These are phyloP conservation scores for Poteriospumella lacustris DNA, from an alignment of 108 stramenopile genomes.

Conservation along the genomic window DNA sequence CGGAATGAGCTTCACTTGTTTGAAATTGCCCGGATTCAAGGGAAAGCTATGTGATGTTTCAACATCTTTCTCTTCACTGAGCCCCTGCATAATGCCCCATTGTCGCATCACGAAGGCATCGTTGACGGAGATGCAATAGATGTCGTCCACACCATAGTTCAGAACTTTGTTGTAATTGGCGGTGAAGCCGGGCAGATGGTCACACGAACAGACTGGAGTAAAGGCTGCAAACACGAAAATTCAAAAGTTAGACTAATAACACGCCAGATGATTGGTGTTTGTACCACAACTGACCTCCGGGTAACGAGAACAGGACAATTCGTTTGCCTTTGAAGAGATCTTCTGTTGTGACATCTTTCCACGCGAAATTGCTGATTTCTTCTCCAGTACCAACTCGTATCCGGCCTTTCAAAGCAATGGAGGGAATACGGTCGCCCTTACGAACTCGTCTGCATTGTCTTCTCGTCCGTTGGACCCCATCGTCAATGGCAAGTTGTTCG, in stretches of 20 bases:
- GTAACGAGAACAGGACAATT: not conserved
- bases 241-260: too few relatives aligned
- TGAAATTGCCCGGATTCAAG: slow-evolving; percentile 36
- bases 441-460: not conserved
- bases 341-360: slow-evolving; percentile 50
- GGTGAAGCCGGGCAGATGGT: slow-evolving; percentile 57
- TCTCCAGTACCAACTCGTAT: not conserved
- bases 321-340: slow-evolving; percentile 54
- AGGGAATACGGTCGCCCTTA: not conserved
- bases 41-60: slow-evolving; percentile 32
- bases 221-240: slow-evolving; percentile 32
- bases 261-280: too few relatives aligned
- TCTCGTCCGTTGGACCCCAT: too few relatives aligned
- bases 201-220: slow-evolving; percentile 47
- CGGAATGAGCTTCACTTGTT: slow-evolving; percentile 52
- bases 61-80: slow-evolving; percentile 47
- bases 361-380: slow-evolving; percentile 46
- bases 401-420: not conserved
- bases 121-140: slow-evolving; percentile 57
- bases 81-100: slow-evolving; percentile 24
- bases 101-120: slow-evolving; percentile 61
- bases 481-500: too few relatives aligned
- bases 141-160: slow-evolving; percentile 49
- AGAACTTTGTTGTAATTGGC: slow-evolving; percentile 45
- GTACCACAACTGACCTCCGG: not conserved